These are phyloP conservation scores for Gymnopus androsaceus DNA, from an alignment of 1,284 basidiomycete genomes.

Conservation along the genomic window DNA sequence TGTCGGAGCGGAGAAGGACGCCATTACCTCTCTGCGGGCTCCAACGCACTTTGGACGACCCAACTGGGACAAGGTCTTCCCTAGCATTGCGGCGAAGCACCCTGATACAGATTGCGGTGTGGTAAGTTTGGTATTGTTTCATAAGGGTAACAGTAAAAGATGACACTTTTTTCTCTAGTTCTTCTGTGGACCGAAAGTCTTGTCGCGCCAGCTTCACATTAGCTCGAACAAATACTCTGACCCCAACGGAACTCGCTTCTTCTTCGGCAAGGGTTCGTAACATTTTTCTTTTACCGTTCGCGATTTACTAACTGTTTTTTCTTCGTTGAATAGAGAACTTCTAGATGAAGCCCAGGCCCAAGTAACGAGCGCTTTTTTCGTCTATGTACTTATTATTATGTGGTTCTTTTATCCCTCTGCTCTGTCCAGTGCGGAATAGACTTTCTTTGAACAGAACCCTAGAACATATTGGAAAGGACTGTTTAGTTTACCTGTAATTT, in stretches of 20 bases:
- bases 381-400: neutral
- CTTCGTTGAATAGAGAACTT: conserved; percentile 10
- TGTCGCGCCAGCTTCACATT: conserved; percentile 71
- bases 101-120: conserved; percentile 85
- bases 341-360: conserved; percentile 1
- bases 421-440: neutral
- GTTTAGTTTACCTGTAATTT: neutral
- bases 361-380: neutral
- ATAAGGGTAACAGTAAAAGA: conserved; percentile 1
- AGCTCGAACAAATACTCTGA: conserved; percentile 87
- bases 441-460: neutral
- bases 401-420: neutral
- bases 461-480: neutral
- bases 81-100: conserved; percentile 75
- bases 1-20: conserved; percentile 86
- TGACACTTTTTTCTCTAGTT: conserved; percentile 44
- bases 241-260: conserved; percentile 80
- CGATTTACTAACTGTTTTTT: neutral
- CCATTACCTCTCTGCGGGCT: conserved; percentile 80
- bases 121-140: conserved; percentile 39
- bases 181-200: conserved; percentile 77
- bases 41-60: conserved; percentile 91
- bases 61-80: conserved; percentile 87
- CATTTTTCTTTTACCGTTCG: too few species aligned
- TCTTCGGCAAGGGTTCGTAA: conserved; percentile 76